A percentile compares a stretch with the other conserved stretches of the same genome.
phyloP scores from a whole-genome alignment of 768 basidiomycete genomes.

The Leccinum truebloodii region DNA sequence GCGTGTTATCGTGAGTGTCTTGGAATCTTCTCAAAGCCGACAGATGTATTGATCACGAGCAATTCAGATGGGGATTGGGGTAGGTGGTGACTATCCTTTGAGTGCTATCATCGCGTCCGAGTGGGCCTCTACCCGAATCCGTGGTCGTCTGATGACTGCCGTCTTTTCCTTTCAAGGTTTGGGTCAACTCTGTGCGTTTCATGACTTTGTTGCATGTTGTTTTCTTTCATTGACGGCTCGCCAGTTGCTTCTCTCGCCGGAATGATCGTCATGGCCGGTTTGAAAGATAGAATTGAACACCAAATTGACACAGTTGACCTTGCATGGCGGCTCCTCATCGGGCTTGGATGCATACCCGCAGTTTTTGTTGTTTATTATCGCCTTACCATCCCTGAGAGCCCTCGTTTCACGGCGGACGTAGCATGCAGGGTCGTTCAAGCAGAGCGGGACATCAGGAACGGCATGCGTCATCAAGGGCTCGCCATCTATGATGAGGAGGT shows the following conservation, averaged over 20 bases:
- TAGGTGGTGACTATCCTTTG: conserved; percentile 86
- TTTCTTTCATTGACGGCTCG: not conserved
- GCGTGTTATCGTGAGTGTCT: conserved; percentile 60
- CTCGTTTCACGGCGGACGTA: conserved; percentile 89
- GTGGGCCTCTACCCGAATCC: conserved; percentile 70
- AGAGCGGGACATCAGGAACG: conserved; percentile 63
- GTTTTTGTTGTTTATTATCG: conserved; percentile 83
- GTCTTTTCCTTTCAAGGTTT: conserved; percentile 86
- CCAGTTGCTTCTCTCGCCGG: conserved; percentile 65
- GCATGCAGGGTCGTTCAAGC: conserved; percentile 75
- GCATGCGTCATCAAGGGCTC: conserved; percentile 48
- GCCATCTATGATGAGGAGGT: conserved; percentile 52
- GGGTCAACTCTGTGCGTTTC: conserved; percentile 68
- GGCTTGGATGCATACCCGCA: conserved; percentile 79
- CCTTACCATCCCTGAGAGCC: conserved; percentile 86
- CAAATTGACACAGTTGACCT: conserved; percentile 57
- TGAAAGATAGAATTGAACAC: conserved; percentile 51
- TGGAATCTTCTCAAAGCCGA: not conserved
- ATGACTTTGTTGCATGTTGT: not conserved
- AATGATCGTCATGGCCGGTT: conserved; percentile 60
- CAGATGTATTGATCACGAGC: conserved; percentile 31
- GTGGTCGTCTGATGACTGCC: conserved; percentile 84
- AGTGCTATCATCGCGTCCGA: conserved; percentile 85
- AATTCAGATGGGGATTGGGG: conserved; percentile 68
- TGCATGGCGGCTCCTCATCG: conserved; percentile 84